These are phyloP conservation scores for Penicillium paxilli DNA, from an alignment of 495 filamentous ascomycete genomes.

Conservation along the genomic window DNA sequence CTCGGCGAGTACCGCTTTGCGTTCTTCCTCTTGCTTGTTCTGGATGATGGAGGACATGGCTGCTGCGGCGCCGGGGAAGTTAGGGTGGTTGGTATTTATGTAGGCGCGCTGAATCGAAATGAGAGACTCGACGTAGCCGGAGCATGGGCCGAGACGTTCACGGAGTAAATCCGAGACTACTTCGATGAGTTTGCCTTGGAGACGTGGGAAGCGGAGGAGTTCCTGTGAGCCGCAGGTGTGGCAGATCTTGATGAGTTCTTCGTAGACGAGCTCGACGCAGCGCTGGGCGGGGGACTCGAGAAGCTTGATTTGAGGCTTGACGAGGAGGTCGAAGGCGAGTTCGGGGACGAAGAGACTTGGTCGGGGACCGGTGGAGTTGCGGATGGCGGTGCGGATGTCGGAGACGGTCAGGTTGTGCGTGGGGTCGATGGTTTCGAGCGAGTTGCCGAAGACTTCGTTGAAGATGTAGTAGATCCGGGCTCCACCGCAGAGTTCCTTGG, in stretches of 20 bases:
- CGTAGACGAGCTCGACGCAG: slow-evolving; percentile 97
- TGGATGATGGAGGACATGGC: slow-evolving; percentile 96
- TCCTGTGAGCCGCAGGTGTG: slow-evolving; percentile 98
- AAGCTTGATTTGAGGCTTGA: slow-evolving; percentile 98
- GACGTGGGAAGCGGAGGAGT: slow-evolving; percentile 83
- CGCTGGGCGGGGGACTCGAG: slow-evolving; percentile 93
- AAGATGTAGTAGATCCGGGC: slow-evolving; percentile 99
- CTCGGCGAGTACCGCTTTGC: slow-evolving; percentile 74
- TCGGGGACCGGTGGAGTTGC: slow-evolving; percentile 95
- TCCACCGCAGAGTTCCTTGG: slow-evolving; percentile 95
- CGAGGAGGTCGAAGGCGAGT: slow-evolving; percentile 93
- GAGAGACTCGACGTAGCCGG: slow-evolving; percentile 88
- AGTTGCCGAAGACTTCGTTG: slow-evolving; percentile 98
- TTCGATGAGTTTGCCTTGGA: slow-evolving; percentile 97
- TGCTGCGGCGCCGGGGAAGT: slow-evolving; percentile 96
- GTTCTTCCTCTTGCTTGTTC: slow-evolving; percentile 90
- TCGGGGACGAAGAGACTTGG: slow-evolving; percentile 97
- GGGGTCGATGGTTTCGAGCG: slow-evolving; percentile 92
- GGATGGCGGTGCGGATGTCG: slow-evolving; percentile 97
- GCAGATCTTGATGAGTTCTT: slow-evolving; percentile 98
- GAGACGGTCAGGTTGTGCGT: slow-evolving; percentile 90
- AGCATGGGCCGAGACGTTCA: slow-evolving; percentile 86
- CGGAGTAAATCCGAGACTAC: slow-evolving; percentile 95
- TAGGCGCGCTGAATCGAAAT: slow-evolving; percentile 98
- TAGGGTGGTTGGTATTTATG: slow-evolving; percentile 99